Base-by-base conservation (phyloP, 192 early-diverging fungal species). In the Irineochytrium annulatum region DNA sequence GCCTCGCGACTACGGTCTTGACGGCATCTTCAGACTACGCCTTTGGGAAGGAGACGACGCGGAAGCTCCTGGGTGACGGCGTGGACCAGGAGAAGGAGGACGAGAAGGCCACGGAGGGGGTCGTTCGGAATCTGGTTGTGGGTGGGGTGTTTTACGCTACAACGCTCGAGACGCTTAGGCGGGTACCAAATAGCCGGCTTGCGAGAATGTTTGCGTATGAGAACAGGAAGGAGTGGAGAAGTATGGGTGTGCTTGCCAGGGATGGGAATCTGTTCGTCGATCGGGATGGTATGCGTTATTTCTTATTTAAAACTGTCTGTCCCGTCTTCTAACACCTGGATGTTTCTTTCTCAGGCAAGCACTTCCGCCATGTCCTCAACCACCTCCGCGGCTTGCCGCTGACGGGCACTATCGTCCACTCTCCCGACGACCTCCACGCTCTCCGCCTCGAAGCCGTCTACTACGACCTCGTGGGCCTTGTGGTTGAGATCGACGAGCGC, bases 311-410 rank as follows among this genome's bases (percentile, higher is more conserved):
- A 0, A 13, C 14, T 41, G 6, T 32, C 53, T 32, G 3, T 29
- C 39, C 28, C 11, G 46, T 0, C 35, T 29, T 8, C 45, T 19
- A 17, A 3, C 1, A n/a, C n/a, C n/a, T n/a, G n/a, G n/a, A n/a
- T n/a, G n/a, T 57, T 57, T 46, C 0, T 30, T 43, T 64, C 32
- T 34, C 58, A 70, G 68, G 65, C 28, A 69, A 70, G 2, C 55
- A 67, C 55, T 79, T 79, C 44, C 60, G 68, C 32, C 77, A 75
- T 59, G 61, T 79, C n/a, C 57, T 79, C 26, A 79, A 79, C 60
- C 71, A 79, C 44, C 55, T 79, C 2, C 68, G 77, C 39, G 76
- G 72, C 26, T 16, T 74, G 3, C 68, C 72, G 16, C 34, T 67
- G 13, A 43, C 46, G 32, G 63, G 45, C 34, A 41, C 52, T 29